Evolutionary conservation across 441 rosid species (phyloP), one percentile per base, ranked within the genome.

Genomic region (Isatis lusitanica): DNA sequence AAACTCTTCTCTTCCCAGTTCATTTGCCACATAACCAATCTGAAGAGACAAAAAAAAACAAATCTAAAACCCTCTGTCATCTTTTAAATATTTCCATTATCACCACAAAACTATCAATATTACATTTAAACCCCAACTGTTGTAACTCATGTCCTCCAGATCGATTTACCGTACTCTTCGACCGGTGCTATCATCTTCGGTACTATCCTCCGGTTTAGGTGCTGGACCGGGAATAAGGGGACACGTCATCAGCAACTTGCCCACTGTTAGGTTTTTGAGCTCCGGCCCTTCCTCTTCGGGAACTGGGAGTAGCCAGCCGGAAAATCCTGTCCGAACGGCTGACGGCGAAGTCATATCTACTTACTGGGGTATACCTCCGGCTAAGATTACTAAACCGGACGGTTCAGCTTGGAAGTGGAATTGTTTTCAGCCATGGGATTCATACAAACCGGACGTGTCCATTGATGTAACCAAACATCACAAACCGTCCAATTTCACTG

Each of bases 351-450:
- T 35, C 51, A 70, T 82, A 6, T 86, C 73, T 28, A 85, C 88
- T 80, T 91, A 89, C 66, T 91, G 97, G 97, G 95, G 95, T 31
- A 71, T 91, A 30, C 9, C 77, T 65, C 75, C 87, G 60, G 56
- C 82, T 6, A 88, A 82, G 81, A 68, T 85, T 28, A 65, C 80
- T 31, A 89, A 81, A 59, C 87, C 85, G 21, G 97, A 91, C 18
- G 97, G 97, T 12, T 81, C 84, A 3, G 89, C 85, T 30, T 91
- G 93, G 97, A 86, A 84, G 6, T 91, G 97, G 97, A 84, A 39
- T 76, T 86, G 91, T 56, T 91, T 91, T 56, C 83, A 90, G 90
- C 97, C 94, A 43, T 86, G 92, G 96, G 96, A 90, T 66, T 74
- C 91, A 43, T 90, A 92, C 66, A 28, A 70, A 66, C 71, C 92